These are phyloP conservation scores for Lactifluus pinguis DNA, from an alignment of 768 basidiomycete genomes.

Conservation along the genomic window DNA sequence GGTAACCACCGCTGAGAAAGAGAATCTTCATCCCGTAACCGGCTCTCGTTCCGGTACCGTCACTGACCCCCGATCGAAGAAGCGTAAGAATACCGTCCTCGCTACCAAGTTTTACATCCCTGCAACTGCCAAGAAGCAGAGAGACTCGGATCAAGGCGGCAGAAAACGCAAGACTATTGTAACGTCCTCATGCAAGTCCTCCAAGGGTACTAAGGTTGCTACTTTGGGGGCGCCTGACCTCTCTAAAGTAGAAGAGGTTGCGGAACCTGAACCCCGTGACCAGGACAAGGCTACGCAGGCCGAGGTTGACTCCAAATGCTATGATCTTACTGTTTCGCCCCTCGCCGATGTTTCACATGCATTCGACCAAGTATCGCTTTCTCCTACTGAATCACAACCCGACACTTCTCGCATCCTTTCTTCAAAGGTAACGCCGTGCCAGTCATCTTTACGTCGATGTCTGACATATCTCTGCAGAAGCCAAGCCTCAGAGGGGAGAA, in stretches of 20 bases:
- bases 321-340: conserved; percentile 70
- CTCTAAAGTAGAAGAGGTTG: conserved; percentile 35
- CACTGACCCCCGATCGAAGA: conserved; percentile 37
- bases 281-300: conserved; percentile 42
- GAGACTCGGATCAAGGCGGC: conserved; percentile 34
- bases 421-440: conserved; percentile 5
- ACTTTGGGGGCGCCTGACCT: conserved; percentile 15
- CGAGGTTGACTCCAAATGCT: conserved; percentile 63
- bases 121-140: conserved; percentile 36
- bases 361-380: conserved; percentile 35
- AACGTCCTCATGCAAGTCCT: conserved; percentile 20
- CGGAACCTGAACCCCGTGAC: conserved; percentile 43
- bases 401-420: conserved; percentile 1
- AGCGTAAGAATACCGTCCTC: conserved; percentile 53
- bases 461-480: conserved; percentile 11
- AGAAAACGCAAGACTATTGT: conserved; percentile 53
- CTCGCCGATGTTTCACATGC: conserved; percentile 69
- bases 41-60: conserved; percentile 47
- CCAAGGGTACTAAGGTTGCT: conserved; percentile 8
- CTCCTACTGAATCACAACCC: conserved; percentile 14
- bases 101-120: conserved; percentile 39
- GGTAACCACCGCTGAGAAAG: conserved; percentile 45
- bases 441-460: background rate
- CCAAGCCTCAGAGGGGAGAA: background rate
- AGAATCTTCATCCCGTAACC: conserved; percentile 69